Evolutionary conservation across 1,284 basidiomycete genomes (phyloP).

Genomic region (Prillingera fragicola): DNA sequence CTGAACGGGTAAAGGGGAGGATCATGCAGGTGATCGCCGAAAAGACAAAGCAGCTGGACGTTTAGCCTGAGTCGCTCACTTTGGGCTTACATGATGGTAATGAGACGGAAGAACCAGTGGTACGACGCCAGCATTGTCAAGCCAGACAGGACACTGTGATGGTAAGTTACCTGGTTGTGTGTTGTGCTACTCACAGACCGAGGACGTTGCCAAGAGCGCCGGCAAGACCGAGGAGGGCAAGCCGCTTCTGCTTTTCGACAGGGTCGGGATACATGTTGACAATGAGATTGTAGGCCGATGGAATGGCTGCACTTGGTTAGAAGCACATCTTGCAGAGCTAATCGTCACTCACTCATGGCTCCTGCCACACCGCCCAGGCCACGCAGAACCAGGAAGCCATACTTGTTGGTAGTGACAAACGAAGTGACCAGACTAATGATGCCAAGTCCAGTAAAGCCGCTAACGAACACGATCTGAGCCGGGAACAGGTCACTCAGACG

Average conservation of each 20-base stretch:
- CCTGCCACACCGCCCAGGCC: constrained; percentile 41
- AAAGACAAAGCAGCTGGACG: constrained; percentile 21
- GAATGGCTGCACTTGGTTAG: constrained; percentile 1
- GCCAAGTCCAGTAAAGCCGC: constrained; percentile 33
- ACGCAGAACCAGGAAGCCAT: constrained; percentile 43
- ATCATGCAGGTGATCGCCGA: constrained; percentile 24
- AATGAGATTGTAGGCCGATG: constrained; percentile 18
- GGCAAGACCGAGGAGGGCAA: constrained; percentile 28
- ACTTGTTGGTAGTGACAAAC: constrained; percentile 43
- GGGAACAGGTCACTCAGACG: constrained; percentile 40
- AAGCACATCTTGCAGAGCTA: neutral
- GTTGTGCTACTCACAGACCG: constrained; percentile 22
- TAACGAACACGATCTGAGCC: constrained; percentile 35
- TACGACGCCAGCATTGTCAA: constrained; percentile 33
- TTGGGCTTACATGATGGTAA: constrained; percentile 20
- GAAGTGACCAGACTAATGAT: constrained; percentile 34
- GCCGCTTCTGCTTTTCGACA: constrained; percentile 30
- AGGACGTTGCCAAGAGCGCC: constrained; percentile 35
- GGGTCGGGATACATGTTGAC: constrained; percentile 43
- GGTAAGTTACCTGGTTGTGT: neutral
- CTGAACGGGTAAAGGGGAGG: constrained; percentile 29
- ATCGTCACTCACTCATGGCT: constrained; percentile 21
- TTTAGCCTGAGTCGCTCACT: neutral
- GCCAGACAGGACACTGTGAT: constrained; percentile 23
- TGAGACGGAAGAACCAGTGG: constrained; percentile 42